These are phyloP conservation scores for Trypanosoma caninum DNA, from an alignment of 208 protist species.

Conservation along the genomic window DNA sequence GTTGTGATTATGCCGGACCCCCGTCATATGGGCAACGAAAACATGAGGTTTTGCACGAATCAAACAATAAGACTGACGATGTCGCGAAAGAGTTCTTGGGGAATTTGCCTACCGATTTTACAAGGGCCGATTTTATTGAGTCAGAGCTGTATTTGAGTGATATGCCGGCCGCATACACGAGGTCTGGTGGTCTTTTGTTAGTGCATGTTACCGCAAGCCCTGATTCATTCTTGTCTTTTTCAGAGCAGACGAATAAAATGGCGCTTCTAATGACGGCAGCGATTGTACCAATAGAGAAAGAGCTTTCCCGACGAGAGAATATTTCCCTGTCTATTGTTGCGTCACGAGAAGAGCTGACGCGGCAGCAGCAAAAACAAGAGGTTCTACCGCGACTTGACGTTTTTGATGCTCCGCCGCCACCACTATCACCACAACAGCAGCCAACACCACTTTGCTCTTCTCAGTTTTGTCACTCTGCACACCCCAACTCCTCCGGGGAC, in stretches of 20 bases:
- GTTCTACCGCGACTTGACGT: neutral
- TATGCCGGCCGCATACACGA: slow-evolving; percentile 1
- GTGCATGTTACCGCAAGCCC: slow-evolving; percentile 22
- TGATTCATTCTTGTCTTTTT: slow-evolving; percentile 10
- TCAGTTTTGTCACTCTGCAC: too few relatives aligned
- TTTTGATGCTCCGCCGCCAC: neutral
- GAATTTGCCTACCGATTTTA: too few relatives aligned
- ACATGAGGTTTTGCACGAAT: neutral
- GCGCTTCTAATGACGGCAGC: slow-evolving; percentile 2
- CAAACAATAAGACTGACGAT: neutral
- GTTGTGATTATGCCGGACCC: neutral
- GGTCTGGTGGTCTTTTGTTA: slow-evolving; percentile 20
- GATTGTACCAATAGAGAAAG: slow-evolving; percentile 12
- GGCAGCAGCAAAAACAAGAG: slow-evolving; percentile 1
- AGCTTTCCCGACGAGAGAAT: slow-evolving; percentile 7
- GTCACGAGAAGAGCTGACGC: neutral
- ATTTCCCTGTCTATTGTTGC: slow-evolving; percentile 20
- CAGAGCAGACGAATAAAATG: slow-evolving; percentile 19
- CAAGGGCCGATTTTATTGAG: too few relatives aligned
- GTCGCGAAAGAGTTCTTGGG: neutral
- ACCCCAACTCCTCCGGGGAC: too few relatives aligned
- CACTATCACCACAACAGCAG: too few relatives aligned
- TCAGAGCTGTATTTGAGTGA: too few relatives aligned
- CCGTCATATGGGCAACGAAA: neutral
- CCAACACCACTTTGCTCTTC: too few relatives aligned